A percentile compares a stretch with the other conserved stretches of the same genome.
phyloP scores from a whole-genome alignment of 495 filamentous ascomycete genomes.

The Schizothecium vesticola region DNA sequence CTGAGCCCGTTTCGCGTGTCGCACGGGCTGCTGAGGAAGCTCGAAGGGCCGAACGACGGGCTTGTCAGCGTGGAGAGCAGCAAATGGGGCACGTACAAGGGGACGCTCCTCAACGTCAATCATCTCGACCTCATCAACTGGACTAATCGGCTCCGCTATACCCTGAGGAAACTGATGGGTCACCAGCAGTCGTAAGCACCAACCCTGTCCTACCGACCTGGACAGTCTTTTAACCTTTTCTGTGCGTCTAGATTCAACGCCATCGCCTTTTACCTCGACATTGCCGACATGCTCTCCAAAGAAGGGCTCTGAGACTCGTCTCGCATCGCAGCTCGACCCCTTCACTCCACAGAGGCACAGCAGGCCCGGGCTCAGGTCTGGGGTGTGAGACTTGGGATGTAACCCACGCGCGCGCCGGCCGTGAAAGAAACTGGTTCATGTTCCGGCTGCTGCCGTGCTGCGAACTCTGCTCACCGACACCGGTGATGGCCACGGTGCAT shows the following conservation, averaged over 20 bases:
- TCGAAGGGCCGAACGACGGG: slow-evolving; percentile 86
- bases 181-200: slow-evolving; percentile 59
- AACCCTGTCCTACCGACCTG: background rate
- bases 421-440: background rate
- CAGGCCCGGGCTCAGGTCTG: background rate
- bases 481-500: background rate
- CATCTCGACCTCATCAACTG: slow-evolving; percentile 96
- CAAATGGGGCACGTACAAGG: slow-evolving; percentile 88
- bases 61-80: slow-evolving; percentile 84
- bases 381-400: background rate
- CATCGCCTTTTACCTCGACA: slow-evolving; percentile 89
- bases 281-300: slow-evolving; percentile 78
- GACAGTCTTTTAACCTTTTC: background rate
- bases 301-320: slow-evolving; percentile 49
- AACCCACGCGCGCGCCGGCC: background rate
- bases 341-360: background rate
- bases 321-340: background rate
- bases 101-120: slow-evolving; percentile 80
- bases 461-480: background rate
- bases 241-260: slow-evolving; percentile 74
- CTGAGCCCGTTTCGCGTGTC: slow-evolving; percentile 71
- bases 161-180: slow-evolving; percentile 60
- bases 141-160: slow-evolving; percentile 77
- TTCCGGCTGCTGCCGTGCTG: background rate
- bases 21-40: slow-evolving; percentile 59